Percentiles rank a stretch among this genome's conserved stretches.
phyloP scores from a whole-genome alignment of 352 stramenopile species.

The Globisporangium splendens region DNA sequence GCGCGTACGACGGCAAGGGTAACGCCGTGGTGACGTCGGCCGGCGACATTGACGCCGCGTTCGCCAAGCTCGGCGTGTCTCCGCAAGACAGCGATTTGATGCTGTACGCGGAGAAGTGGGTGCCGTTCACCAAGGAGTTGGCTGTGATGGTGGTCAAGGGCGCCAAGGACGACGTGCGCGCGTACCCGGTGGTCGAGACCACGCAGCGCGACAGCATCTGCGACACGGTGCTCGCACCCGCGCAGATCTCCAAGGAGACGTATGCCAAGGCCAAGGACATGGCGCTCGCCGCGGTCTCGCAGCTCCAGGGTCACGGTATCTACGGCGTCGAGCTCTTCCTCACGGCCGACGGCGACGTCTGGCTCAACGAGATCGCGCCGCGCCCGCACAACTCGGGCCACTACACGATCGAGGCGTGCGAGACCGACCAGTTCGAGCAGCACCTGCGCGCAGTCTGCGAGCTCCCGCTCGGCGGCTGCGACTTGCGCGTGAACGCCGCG shows the following conservation, averaged over 20 bases:
- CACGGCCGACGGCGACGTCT: conserved; percentile 77
- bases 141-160: conserved; percentile 96
- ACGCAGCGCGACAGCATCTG: conserved; percentile 98
- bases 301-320: conserved; percentile 84
- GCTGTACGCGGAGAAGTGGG: conserved; percentile 96
- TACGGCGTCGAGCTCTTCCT: conserved; percentile 99
- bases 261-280: conserved; percentile 50
- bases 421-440: conserved; percentile 98
- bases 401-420: conserved; percentile 98
- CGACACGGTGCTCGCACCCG: conserved; percentile 93
- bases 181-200: conserved; percentile 97
- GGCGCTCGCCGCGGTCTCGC: conserved; percentile 64
- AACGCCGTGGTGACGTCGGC: conserved; percentile 92
- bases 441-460: conserved; percentile 94
- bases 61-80: conserved; percentile 72
- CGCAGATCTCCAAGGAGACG: conserved; percentile 45
- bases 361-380: conserved; percentile 97
- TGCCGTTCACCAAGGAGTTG: conserved; percentile 95
- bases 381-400: conserved; percentile 99
- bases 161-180: conserved; percentile 48
- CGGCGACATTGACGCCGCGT: conserved; percentile 79
- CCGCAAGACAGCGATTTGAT: conserved; percentile 15
- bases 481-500: conserved; percentile 86
- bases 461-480: conserved; percentile 92
- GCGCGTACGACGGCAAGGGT: conserved; percentile 96